These are phyloP conservation scores for Chlamydomonas sp. DNA, from an alignment of 139 green algal genomes.

Conservation along the genomic window DNA sequence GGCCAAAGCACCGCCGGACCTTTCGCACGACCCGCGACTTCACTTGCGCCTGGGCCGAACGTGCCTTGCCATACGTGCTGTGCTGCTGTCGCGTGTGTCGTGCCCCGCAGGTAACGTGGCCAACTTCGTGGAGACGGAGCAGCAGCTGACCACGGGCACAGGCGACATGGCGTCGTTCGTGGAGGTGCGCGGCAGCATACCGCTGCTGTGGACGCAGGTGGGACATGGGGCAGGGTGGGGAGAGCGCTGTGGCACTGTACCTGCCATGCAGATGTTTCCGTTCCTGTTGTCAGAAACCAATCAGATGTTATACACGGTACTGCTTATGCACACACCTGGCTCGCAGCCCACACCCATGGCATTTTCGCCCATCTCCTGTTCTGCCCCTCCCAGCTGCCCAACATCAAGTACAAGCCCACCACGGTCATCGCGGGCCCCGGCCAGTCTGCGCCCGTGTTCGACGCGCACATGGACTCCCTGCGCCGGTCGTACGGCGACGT, in stretches of 20 bases:
- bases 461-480: conserved; percentile 56
- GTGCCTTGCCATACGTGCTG: background rate
- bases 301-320: too few species aligned
- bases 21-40: too few species aligned
- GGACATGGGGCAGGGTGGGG: background rate
- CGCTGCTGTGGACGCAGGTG: conserved; percentile 83
- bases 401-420: conserved; percentile 94
- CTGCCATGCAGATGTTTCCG: too few species aligned
- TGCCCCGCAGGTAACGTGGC: conserved; percentile 64
- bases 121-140: conserved; percentile 95
- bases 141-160: conserved; percentile 67
- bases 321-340: too few species aligned
- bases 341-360: too few species aligned
- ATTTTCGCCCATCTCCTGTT: background rate
- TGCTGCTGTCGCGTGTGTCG: too few species aligned
- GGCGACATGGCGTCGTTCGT: conserved; percentile 32
- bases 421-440: conserved; percentile 67
- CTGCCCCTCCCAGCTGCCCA: conserved; percentile 71
- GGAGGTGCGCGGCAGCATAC: conserved; percentile 84
- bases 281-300: too few species aligned
- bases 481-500: conserved; percentile 63
- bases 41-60: too few species aligned
- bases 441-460: conserved; percentile 38
- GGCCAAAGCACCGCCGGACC: too few species aligned
- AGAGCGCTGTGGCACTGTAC: background rate